Percentiles rank a stretch among this genome's conserved stretches.
phyloP scores from a whole-genome alignment of 1,284 basidiomycete genomes.

The Ustilago curta region DNA sequence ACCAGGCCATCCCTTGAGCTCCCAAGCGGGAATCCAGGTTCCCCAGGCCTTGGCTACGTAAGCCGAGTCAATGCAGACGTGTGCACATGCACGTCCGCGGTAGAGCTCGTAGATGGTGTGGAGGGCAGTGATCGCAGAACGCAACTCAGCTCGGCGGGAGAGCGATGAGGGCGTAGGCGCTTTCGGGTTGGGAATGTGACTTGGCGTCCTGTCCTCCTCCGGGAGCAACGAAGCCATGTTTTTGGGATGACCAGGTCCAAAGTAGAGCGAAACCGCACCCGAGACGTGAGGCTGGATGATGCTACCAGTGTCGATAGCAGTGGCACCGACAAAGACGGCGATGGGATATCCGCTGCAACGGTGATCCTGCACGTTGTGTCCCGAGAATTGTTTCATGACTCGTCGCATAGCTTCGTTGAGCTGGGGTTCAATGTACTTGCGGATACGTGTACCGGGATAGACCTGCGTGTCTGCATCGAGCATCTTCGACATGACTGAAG shows the following conservation, averaged over 20 bases:
- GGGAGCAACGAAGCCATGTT: conserved; percentile 54
- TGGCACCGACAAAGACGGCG: conserved; percentile 57
- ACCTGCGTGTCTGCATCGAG: conserved; percentile 49
- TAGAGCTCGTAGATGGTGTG: conserved; percentile 51
- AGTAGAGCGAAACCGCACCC: conserved; percentile 49
- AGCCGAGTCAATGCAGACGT: conserved; percentile 62
- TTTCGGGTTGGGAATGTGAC: conserved; percentile 52
- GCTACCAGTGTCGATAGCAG: conserved; percentile 49
- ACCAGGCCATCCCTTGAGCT: conserved; percentile 60
- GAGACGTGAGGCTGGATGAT: conserved; percentile 51
- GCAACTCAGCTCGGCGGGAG: conserved; percentile 55
- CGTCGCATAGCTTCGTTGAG: conserved; percentile 50
- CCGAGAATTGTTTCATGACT: conserved; percentile 55
- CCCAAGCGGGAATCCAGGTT: conserved; percentile 64
- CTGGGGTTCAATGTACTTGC: conserved; percentile 51
- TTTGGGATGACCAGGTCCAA: conserved; percentile 49
- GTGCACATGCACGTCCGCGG: conserved; percentile 53
- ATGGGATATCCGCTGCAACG: conserved; percentile 52
- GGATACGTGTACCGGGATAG: conserved; percentile 47
- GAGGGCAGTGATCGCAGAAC: conserved; percentile 52
- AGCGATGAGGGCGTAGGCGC: conserved; percentile 47
- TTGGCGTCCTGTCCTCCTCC: conserved; percentile 40
- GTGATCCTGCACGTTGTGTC: conserved; percentile 53
- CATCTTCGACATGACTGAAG: conserved; percentile 29
- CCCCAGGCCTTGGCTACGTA: conserved; percentile 67